These are phyloP conservation scores for Sambucus nigra DNA, from an alignment of 129 eudicot genomes.

Conservation along the genomic window DNA sequence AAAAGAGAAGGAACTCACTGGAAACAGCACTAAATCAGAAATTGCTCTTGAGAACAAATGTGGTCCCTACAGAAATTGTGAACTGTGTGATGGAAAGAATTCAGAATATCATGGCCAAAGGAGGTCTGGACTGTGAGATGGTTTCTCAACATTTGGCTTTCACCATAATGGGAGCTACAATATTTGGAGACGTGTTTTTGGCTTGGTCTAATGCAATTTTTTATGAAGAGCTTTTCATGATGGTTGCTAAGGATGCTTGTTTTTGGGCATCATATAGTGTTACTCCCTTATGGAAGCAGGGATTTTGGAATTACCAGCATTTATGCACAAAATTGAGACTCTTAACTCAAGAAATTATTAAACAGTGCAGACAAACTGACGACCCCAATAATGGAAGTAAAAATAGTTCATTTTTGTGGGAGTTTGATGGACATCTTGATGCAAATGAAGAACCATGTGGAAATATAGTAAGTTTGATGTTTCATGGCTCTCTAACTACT, in stretches of 20 bases:
- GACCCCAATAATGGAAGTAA: constrained; percentile 1
- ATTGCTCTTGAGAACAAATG: constrained; percentile 17
- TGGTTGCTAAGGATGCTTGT: constrained; percentile 32
- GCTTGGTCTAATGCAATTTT: constrained; percentile 27
- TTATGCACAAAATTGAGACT: constrained; percentile 20
- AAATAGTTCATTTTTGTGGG: constrained; percentile 2
- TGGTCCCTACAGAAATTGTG: constrained; percentile 10
- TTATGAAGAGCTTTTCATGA: constrained; percentile 22
- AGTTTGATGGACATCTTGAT: constrained; percentile 6
- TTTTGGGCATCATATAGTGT: constrained; percentile 33
- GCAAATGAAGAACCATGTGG: constrained; percentile 15
- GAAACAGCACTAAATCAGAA: constrained; percentile 15
- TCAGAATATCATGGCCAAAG: constrained; percentile 8
- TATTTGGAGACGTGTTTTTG: constrained; percentile 29
- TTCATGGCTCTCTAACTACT: constrained; percentile 30
- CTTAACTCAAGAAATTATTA: constrained; percentile 22
- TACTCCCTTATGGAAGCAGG: constrained; percentile 24
- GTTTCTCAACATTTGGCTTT: constrained; percentile 28
- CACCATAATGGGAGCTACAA: constrained; percentile 23
- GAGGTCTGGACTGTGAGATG: constrained; percentile 22
- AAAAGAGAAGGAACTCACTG: constrained; percentile 15
- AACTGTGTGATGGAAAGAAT: constrained; percentile 15
- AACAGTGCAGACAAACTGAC: constrained; percentile 14
- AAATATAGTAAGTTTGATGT: constrained; percentile 20
- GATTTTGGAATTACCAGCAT: constrained; percentile 20